Evolutionary conservation across 768 basidiomycete genomes (phyloP).

Genomic region (Dacryopinax spathularia): DNA sequence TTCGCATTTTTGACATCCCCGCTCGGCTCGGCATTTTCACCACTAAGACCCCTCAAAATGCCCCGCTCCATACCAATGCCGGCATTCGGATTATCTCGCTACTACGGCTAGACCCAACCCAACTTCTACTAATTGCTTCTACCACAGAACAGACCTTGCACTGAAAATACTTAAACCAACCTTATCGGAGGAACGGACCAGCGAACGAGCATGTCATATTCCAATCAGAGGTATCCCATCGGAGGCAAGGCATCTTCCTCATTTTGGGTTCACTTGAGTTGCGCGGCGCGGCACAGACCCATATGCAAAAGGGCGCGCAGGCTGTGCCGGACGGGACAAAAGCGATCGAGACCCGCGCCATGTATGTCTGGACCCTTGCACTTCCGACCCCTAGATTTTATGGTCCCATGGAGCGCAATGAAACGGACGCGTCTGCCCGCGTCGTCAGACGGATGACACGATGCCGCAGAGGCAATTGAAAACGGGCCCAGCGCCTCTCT

Average conservation of each 20-base stretch:
- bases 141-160: not conserved
- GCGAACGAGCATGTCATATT: not conserved
- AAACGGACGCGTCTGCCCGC: not conserved
- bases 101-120: too few relatives aligned
- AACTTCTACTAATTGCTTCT: not conserved
- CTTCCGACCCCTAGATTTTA: too few relatives aligned
- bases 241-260: not conserved
- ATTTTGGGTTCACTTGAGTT: not conserved
- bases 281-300: not conserved
- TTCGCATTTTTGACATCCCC: conserved; percentile 1
- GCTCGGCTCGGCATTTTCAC: conserved; percentile 1
- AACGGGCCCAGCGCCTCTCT: not conserved
- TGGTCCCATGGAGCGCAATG: not conserved
- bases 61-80: not conserved
- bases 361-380: not conserved
- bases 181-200: not conserved
- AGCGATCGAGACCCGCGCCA: not conserved
- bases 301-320: too few relatives aligned
- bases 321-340: too few relatives aligned
- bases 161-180: not conserved
- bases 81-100: not conserved
- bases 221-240: conserved; percentile 1
- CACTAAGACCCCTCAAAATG: not conserved
- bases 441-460: not conserved
- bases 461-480: not conserved